phyloP scores from a whole-genome alignment of 2,329 filamentous ascomycete genomes.

The Diaporthe sp. region DNA sequence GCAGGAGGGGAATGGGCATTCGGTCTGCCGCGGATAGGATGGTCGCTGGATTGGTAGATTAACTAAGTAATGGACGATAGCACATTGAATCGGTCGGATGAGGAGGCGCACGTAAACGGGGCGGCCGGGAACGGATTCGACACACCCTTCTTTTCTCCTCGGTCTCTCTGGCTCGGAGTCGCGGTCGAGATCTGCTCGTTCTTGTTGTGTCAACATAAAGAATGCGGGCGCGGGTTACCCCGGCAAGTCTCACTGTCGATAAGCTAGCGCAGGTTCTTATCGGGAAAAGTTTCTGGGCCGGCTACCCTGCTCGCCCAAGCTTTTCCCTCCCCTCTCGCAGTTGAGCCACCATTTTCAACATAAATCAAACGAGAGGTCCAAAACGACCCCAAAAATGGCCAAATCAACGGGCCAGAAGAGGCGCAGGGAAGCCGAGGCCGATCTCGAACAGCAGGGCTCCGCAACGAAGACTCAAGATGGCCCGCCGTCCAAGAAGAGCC shows the following conservation, averaged over 20 bases:
- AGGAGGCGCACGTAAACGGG: background rate
- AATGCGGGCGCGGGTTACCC: constrained; percentile 40
- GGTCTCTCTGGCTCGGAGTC: constrained; percentile 2
- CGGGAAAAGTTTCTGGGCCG: constrained; percentile 40
- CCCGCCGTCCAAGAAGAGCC: constrained; percentile 66
- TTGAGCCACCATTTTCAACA: background rate
- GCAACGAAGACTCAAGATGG: constrained; percentile 39
- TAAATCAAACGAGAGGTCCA: background rate
- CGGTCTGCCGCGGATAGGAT: constrained; percentile 27
- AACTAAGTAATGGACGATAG: constrained; percentile 8
- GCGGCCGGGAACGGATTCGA: background rate
- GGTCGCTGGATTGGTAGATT: constrained; percentile 10
- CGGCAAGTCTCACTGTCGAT: constrained; percentile 29
- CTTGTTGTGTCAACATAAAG: constrained; percentile 40
- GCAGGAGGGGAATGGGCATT: constrained; percentile 25
- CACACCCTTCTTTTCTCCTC: constrained; percentile 1
- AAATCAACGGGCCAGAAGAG: constrained; percentile 51
- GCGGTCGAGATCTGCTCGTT: constrained; percentile 25
- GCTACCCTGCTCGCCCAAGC: background rate
- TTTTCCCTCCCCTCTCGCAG: background rate
- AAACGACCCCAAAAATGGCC: constrained; percentile 42
- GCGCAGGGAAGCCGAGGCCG: constrained; percentile 52
- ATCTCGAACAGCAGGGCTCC: constrained; percentile 45
- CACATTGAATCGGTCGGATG: background rate
- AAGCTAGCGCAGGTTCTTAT: constrained; percentile 35